These are phyloP conservation scores for Chenopodium album DNA, from an alignment of 148 eudicot genomes.

Conservation along the genomic window DNA sequence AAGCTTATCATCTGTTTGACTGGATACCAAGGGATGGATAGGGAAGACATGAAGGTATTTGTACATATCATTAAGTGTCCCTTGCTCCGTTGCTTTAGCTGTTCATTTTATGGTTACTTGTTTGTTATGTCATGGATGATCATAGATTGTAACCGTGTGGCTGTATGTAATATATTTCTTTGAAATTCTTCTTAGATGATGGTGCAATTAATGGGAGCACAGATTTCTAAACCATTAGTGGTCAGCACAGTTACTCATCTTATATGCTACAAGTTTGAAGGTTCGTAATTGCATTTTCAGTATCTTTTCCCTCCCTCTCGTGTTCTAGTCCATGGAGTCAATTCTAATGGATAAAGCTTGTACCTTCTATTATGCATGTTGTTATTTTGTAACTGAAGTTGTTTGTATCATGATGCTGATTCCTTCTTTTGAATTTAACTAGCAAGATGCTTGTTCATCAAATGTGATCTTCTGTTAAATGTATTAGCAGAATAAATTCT, in stretches of 20 bases:
- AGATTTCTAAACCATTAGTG: slow-evolving; percentile 74
- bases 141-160: too few species aligned
- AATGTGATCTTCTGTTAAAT: neutral
- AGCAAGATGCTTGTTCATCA: neutral
- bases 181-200: slow-evolving; percentile 42
- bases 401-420: neutral
- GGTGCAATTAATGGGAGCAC: slow-evolving; percentile 84
- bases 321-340: slow-evolving; percentile 11
- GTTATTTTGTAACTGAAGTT: neutral
- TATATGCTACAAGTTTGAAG: slow-evolving; percentile 75
- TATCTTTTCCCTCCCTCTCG: neutral
- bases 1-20: slow-evolving; percentile 72
- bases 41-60: slow-evolving; percentile 83
- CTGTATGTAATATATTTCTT: slow-evolving; percentile 1
- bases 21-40: slow-evolving; percentile 71
- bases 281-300: slow-evolving; percentile 14
- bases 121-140: neutral
- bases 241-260: slow-evolving; percentile 88
- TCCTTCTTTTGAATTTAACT: neutral
- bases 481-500: neutral
- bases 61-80: neutral
- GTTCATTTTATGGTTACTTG: neutral
- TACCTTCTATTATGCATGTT: neutral
- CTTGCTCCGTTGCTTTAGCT: neutral
- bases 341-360: neutral